Conservation (phyloP, 208 protist genomes). For the Histomonas meleagridis region DNA sequence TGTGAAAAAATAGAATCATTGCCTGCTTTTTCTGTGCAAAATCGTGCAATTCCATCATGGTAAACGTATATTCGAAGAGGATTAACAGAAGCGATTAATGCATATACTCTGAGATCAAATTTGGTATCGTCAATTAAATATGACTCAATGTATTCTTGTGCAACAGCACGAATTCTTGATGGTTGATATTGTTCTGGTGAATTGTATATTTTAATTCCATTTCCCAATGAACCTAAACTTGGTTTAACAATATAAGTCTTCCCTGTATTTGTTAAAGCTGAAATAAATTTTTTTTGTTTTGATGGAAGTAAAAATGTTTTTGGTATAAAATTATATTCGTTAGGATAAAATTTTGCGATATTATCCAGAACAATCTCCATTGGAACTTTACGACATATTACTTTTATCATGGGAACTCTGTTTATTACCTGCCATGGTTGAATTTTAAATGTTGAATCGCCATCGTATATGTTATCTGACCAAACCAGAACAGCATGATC, state of each 20-base stretch:
- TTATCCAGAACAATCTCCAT: neutral
- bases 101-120: neutral
- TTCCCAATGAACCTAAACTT: neutral
- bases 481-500: neutral
- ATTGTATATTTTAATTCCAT: neutral
- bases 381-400: neutral
- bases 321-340: neutral
- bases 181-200: neutral
- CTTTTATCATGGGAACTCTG: neutral
- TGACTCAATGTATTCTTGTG: constrained; percentile 29
- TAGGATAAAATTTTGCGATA: neutral
- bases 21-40: neutral
- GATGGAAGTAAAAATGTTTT: neutral
- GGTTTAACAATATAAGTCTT: neutral
- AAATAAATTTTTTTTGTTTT: neutral
- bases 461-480: neutral
- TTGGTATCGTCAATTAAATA: constrained; percentile 22
- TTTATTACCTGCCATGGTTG: constrained; percentile 6
- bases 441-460: neutral
- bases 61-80: neutral
- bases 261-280: neutral
- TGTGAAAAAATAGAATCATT: neutral
- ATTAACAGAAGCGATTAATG: neutral
- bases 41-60: neutral
- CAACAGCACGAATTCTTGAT: neutral